Evolutionary conservation across 2,329 filamentous ascomycete species (phyloP).

Genomic region (Sarocladium oryzae): DNA sequence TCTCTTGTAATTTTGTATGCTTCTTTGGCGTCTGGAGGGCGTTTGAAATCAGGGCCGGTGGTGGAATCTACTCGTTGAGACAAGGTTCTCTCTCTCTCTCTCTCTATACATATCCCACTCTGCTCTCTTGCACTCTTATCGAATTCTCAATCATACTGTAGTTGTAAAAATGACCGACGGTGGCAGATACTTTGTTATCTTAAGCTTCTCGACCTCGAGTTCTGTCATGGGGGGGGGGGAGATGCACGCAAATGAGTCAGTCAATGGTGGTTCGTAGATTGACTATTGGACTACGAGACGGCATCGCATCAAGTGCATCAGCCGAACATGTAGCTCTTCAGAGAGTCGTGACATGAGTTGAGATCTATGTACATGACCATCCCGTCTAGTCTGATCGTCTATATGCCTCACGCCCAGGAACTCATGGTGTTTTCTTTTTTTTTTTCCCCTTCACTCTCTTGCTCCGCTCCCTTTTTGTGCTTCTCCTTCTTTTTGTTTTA

Average conservation of each 20-base stretch:
- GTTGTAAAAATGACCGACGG: too few relatives aligned
- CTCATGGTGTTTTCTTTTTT: neutral
- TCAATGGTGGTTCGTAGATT: too few relatives aligned
- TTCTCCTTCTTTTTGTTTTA: slow-evolving; percentile 13
- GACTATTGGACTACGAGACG: too few relatives aligned
- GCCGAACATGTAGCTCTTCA: too few relatives aligned
- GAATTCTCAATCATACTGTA: too few relatives aligned
- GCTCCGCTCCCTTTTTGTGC: neutral
- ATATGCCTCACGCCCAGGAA: neutral
- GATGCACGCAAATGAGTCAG: too few relatives aligned
- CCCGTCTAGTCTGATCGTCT: slow-evolving; percentile 9
- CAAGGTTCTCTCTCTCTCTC: neutral
- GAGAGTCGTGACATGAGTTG: slow-evolving; percentile 10
- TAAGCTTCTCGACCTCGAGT: too few relatives aligned
- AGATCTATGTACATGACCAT: slow-evolving; percentile 6
- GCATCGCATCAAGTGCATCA: too few relatives aligned
- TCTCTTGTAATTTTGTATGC: neutral
- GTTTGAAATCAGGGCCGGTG: neutral
- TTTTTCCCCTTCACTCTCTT: too few relatives aligned
- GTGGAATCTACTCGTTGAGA: too few relatives aligned
- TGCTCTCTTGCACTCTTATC: neutral
- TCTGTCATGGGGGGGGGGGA: too few relatives aligned
- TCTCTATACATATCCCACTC: neutral
- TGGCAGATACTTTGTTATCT: too few relatives aligned
- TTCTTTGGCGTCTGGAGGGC: neutral